Evolutionary conservation across 306 rosid species (phyloP), one percentile per base, ranked within the genome.

Genomic region (Hippophae tibetana): DNA sequence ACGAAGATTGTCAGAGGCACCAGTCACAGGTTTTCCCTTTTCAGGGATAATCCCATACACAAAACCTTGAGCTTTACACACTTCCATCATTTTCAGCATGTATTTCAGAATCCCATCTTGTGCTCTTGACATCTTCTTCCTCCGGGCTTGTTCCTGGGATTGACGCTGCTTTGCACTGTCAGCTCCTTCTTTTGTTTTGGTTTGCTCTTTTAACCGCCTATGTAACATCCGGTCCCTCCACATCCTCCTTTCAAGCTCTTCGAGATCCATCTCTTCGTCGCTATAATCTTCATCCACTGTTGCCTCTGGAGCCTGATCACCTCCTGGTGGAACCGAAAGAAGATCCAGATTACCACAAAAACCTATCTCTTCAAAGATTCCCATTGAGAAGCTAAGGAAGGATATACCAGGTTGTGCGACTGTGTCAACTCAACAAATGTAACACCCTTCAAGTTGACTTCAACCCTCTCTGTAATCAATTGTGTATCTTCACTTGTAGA

Each of bases 21-120:
- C 96, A 10, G 70, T 79, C 2, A 82, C 57, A 1, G 94, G 90
- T 49, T 82, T 88, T 0, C 94, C 94, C 11, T 79, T 79, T 6
- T 71, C 72, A 1, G 94, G 96, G 42, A 88, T 69, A 12, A 88
- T 83, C 42, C 96, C 96, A 66, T 88, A 88, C 5, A 88, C 87
- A 47, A 88, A 88, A 0, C 94, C 96, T 3, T 69, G 81, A 5
- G 75, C 83, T 9, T 77, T 74, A 54, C 96, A 82, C n/a, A 71
- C 65, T 55, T 88, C 94, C 94, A 85, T 77, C 84, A 88, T 81
- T 63, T 88, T 85, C 56, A 85, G 60, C 90, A 88, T 85, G 64
- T 82, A 76, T 63, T 72, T 84, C 43, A 88, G 63, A 38, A 88
- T 79, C 6, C 78, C 83, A 9, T 80, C 87, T 56, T 88, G 96